Conservation (phyloP, 2,329 filamentous ascomycete species). For the Epichloe amarillans region DNA sequence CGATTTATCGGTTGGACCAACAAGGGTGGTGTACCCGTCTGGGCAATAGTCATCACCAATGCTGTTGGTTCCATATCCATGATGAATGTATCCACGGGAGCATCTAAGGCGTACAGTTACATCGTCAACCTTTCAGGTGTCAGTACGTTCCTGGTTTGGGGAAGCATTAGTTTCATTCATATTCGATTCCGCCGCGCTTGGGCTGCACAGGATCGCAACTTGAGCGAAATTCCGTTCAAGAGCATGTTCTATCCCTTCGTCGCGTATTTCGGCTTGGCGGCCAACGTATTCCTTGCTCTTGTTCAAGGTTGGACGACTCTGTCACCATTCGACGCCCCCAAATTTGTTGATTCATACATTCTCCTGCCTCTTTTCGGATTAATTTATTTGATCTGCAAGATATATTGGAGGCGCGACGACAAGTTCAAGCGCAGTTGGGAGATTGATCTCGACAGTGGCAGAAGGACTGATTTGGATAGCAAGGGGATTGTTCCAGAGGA, state of each 20-base stretch:
- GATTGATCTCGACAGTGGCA: constrained; percentile 43
- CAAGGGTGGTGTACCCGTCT: constrained; percentile 46
- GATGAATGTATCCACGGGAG: constrained; percentile 59
- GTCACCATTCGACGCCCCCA: constrained; percentile 40
- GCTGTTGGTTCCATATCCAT: constrained; percentile 58
- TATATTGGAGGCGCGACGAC: constrained; percentile 36
- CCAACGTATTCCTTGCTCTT: constrained; percentile 46
- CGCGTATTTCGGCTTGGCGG: constrained; percentile 43
- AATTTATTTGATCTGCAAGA: constrained; percentile 42
- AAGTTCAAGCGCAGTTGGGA: constrained; percentile 34
- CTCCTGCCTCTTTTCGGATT: constrained; percentile 44
- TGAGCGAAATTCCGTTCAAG: constrained; percentile 41
- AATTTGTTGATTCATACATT: constrained; percentile 53
- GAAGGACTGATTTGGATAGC: constrained; percentile 40
- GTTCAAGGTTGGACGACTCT: constrained; percentile 50
- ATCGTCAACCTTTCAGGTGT: constrained; percentile 60
- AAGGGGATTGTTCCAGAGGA: constrained; percentile 17
- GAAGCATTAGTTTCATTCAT: constrained; percentile 54
- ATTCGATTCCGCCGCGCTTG: constrained; percentile 57
- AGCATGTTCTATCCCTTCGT: constrained; percentile 43
- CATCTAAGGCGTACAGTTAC: constrained; percentile 50
- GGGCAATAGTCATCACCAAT: constrained; percentile 55
- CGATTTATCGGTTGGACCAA: constrained; percentile 55
- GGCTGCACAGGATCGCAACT: constrained; percentile 40
- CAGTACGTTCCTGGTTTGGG: constrained; percentile 62